Percentiles rank a stretch among this genome's conserved stretches.
Evolutionary conservation across 495 filamentous ascomycete genomes (phyloP).

Genomic region (Penicillium atrosanguineum): DNA sequence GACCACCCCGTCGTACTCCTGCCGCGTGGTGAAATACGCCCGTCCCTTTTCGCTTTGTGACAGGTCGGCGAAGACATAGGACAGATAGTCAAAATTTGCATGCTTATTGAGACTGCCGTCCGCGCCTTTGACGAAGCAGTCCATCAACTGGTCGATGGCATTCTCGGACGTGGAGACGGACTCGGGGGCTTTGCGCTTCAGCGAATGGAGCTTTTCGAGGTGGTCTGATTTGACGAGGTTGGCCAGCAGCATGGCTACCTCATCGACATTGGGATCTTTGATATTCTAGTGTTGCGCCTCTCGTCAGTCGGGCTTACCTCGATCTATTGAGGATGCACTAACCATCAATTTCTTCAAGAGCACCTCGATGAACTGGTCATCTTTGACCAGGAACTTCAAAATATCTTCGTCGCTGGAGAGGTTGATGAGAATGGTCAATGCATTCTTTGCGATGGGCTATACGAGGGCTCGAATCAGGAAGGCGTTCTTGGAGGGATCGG

Average conservation of each 20-base stretch:
- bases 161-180: constrained; percentile 63
- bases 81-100: constrained; percentile 88
- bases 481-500: neutral
- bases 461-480: constrained; percentile 2
- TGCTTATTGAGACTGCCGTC: constrained; percentile 76
- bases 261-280: constrained; percentile 74
- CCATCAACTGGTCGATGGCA: constrained; percentile 86
- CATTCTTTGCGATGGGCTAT: constrained; percentile 86
- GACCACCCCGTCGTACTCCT: constrained; percentile 74
- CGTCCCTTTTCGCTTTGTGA: constrained; percentile 73
- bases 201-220: constrained; percentile 61
- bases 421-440: constrained; percentile 90
- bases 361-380: constrained; percentile 77
- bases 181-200: constrained; percentile 60
- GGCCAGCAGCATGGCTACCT: constrained; percentile 86
- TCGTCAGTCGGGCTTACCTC: neutral
- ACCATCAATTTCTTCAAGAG: constrained; percentile 72
- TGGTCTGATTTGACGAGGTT: constrained; percentile 81
- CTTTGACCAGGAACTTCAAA: constrained; percentile 65
- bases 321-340: constrained; percentile 36
- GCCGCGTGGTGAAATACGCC: constrained; percentile 69
- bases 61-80: constrained; percentile 90
- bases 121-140: constrained; percentile 90
- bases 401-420: constrained; percentile 76
- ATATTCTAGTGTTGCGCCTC: constrained; percentile 38